These are phyloP conservation scores for Penicillium canescens DNA, from an alignment of 495 filamentous ascomycete species.

Conservation along the genomic window DNA sequence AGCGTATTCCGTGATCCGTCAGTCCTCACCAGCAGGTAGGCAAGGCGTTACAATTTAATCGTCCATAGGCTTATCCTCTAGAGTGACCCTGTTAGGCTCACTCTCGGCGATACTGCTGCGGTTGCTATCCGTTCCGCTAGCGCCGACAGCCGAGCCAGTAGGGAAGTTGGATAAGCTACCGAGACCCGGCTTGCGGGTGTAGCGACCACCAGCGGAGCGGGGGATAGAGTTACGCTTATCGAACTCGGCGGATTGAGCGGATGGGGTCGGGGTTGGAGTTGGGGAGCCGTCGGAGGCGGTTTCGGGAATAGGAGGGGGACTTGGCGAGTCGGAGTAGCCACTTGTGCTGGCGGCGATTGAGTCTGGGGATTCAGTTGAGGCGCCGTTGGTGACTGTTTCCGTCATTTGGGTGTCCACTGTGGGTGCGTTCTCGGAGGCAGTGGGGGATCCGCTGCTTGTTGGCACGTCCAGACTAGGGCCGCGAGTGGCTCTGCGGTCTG, in stretches of 20 bases:
- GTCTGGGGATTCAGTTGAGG: slow-evolving; percentile 34
- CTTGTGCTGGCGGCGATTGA: slow-evolving; percentile 33
- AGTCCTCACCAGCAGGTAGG: neutral
- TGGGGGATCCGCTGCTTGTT: slow-evolving; percentile 30
- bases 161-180: slow-evolving; percentile 48
- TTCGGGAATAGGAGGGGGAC: slow-evolving; percentile 34
- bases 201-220: slow-evolving; percentile 31
- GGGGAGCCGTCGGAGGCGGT: slow-evolving; percentile 38
- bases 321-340: slow-evolving; percentile 33
- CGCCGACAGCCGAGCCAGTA: slow-evolving; percentile 19
- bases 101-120: slow-evolving; percentile 46
- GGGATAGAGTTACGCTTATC: slow-evolving; percentile 51
- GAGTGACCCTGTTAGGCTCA: slow-evolving; percentile 66
- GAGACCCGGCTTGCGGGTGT: slow-evolving; percentile 40
- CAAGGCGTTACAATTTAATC: slow-evolving; percentile 47
- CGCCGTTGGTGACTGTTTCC: slow-evolving; percentile 38
- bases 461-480: slow-evolving; percentile 67
- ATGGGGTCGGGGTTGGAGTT: slow-evolving; percentile 40
- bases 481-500: slow-evolving; percentile 47
- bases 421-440: slow-evolving; percentile 26
- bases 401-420: slow-evolving; percentile 29
- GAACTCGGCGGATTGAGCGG: slow-evolving; percentile 27
- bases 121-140: slow-evolving; percentile 42
- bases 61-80: slow-evolving; percentile 85
- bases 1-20: neutral